Base-by-base conservation (phyloP, 176 grass and related monocot genomes). In the Oryza brachyantha region DNA sequence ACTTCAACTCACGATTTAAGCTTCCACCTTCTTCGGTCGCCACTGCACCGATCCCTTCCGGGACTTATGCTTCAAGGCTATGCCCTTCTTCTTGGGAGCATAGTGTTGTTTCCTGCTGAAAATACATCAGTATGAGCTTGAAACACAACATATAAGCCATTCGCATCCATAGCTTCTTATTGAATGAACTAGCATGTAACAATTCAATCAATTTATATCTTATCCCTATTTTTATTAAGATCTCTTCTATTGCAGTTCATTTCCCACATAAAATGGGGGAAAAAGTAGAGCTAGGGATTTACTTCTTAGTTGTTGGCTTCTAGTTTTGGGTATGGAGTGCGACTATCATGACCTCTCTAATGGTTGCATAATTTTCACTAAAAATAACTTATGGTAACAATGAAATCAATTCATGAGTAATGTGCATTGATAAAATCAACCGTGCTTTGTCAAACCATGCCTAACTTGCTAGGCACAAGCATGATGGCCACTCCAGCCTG, bases 51-150 rank as follows among this genome's bases (percentile, higher is more conserved):
- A 65, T 10, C 83, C 43, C 66, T 80, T 89, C 24, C 29, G 35
- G 25, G 57, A 45, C 64, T 74, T 84, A 10, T 71, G 64, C 77
- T 76, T 85, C 77, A 85, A 38, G n/a, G 57, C 64, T 12, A 85
- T 38, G 60, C 87, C 82, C 37, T 76, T 75, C 62, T 65, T 76
- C 64, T 65, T 89, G 16, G 86, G 63, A 1, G 75, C 70, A 75
- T 77, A 70, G 25, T 55, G 63, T 69, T 76, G 75, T 67, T 46
- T 84, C 76, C 86, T 88, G 65, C 55, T 37, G 28, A 64, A 64
- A 63, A 55, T 8, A 22, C 24, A 69, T 10, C 13, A 28, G 14
- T 32, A 76, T 65, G 1, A 42, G 41, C 2, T 64, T 70, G 42
- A 10, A 61, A 61, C 10, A 54, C 39, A 63, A 7, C 25, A 7